Percentiles rank a stretch among this genome's conserved stretches.
Evolutionary conservation across 768 basidiomycete genomes (phyloP).

Genomic region (Phaeolepiota aurea): DNA sequence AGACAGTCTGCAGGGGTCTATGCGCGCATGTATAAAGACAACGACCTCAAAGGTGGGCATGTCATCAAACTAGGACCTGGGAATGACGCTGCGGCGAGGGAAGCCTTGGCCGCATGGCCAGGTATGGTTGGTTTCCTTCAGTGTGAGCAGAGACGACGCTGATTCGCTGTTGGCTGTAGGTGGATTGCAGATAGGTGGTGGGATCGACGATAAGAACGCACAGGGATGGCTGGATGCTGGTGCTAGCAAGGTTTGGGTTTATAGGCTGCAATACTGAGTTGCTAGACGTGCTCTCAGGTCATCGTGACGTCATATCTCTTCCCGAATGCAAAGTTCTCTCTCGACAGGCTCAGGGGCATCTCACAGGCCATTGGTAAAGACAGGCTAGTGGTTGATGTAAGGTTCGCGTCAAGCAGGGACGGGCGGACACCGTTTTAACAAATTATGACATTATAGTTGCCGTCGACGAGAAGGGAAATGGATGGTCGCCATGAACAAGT

Average conservation of each 20-base stretch:
- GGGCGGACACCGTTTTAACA: neutral
- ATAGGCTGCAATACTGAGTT: neutral
- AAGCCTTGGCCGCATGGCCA: slow-evolving; percentile 81
- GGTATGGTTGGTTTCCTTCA: slow-evolving; percentile 28
- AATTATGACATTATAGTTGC: slow-evolving; percentile 52
- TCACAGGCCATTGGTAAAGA: slow-evolving; percentile 69
- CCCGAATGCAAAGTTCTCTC: slow-evolving; percentile 70
- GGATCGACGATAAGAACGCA: slow-evolving; percentile 79
- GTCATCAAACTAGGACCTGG: slow-evolving; percentile 91
- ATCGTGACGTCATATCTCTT: slow-evolving; percentile 98
- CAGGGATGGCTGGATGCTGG: slow-evolving; percentile 79
- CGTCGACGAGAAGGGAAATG: slow-evolving; percentile 68
- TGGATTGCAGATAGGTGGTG: slow-evolving; percentile 88
- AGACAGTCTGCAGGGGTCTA: slow-evolving; percentile 78
- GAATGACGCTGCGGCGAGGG: slow-evolving; percentile 83
- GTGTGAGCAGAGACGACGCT: slow-evolving; percentile 7
- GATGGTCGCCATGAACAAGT: slow-evolving; percentile 98
- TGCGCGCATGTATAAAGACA: slow-evolving; percentile 64
- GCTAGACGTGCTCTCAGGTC: slow-evolving; percentile 43
- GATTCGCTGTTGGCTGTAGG: no score
- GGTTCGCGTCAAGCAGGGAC: slow-evolving; percentile 34
- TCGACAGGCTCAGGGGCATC: slow-evolving; percentile 58
- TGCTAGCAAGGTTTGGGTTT: slow-evolving; percentile 65
- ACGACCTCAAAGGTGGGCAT: slow-evolving; percentile 80
- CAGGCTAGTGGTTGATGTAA: slow-evolving; percentile 89